Evolutionary conservation across 2,329 filamentous ascomycete genomes (phyloP).

Genomic region (Penicillium sp.): DNA sequence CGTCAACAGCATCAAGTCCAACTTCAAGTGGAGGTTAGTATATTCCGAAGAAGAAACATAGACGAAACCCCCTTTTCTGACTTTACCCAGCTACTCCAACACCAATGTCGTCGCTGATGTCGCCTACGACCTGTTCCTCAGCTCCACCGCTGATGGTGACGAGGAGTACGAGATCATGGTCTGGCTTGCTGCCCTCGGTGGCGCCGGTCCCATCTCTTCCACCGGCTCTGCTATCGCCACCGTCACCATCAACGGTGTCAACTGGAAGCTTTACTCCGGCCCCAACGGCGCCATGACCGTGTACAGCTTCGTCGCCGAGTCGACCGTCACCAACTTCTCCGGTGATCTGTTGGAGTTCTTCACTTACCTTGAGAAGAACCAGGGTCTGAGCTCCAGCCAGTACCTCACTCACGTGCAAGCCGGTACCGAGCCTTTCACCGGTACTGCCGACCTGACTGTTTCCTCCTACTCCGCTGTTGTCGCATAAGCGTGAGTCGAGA

Average conservation of each 20-base stretch:
- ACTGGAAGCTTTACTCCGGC: slow-evolving; percentile 64
- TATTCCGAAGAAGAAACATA: not conserved
- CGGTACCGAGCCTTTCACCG: slow-evolving; percentile 41
- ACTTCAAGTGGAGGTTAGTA: slow-evolving; percentile 48
- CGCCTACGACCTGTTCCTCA: slow-evolving; percentile 64
- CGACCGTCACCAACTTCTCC: slow-evolving; percentile 54
- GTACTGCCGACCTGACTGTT: slow-evolving; percentile 29
- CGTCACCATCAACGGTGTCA: slow-evolving; percentile 54
- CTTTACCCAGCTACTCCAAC: slow-evolving; percentile 49
- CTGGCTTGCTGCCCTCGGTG: slow-evolving; percentile 62
- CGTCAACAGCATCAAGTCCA: slow-evolving; percentile 47
- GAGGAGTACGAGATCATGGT: slow-evolving; percentile 68
- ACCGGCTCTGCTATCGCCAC: slow-evolving; percentile 56
- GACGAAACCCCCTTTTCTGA: not conserved
- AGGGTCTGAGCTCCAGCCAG: slow-evolving; percentile 45
- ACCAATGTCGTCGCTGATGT: slow-evolving; percentile 58
- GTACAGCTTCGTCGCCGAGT: slow-evolving; percentile 60
- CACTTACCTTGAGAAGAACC: slow-evolving; percentile 53
- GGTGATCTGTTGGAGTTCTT: slow-evolving; percentile 62
- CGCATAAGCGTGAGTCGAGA: slow-evolving; percentile 17
- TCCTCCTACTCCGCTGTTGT: slow-evolving; percentile 34
- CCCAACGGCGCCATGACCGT: slow-evolving; percentile 60
- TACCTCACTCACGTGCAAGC: slow-evolving; percentile 54
- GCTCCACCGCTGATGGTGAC: slow-evolving; percentile 46
- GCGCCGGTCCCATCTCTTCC: slow-evolving; percentile 58